These are phyloP conservation scores for Vaccinium darrowii DNA, from an alignment of 148 eudicot genomes.

Conservation along the genomic window DNA sequence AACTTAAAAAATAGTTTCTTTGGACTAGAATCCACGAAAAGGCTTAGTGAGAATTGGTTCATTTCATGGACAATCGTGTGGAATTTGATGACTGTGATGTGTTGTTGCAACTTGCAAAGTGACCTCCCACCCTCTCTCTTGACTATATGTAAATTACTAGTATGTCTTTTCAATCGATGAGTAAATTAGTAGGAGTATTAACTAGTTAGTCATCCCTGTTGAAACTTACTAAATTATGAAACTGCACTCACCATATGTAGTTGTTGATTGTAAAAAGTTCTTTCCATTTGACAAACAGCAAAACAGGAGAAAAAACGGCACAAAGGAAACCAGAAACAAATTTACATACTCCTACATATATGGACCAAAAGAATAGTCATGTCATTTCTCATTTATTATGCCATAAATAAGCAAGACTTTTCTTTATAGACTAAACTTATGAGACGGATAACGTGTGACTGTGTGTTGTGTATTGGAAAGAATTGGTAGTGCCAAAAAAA, in stretches of 20 bases:
- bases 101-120: neutral
- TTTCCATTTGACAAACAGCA: neutral
- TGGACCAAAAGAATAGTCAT: too few relatives aligned
- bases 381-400: too few relatives aligned
- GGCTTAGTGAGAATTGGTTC: too few relatives aligned
- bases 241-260: too few relatives aligned
- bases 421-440: too few relatives aligned
- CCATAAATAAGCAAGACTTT: too few relatives aligned
- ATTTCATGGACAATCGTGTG: neutral
- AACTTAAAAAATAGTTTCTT: neutral
- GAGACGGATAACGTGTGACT: too few relatives aligned
- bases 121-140: slow-evolving; percentile 7
- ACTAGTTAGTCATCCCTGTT: neutral
- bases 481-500: too few relatives aligned
- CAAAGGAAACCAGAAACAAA: neutral
- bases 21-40: neutral
- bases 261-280: neutral
- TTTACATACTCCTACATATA: too few relatives aligned
- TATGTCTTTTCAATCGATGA: neutral
- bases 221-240: neutral
- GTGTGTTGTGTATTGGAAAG: too few relatives aligned
- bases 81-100: neutral
- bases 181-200: neutral
- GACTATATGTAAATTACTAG: neutral
- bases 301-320: neutral